Percentiles rank a stretch among this genome's conserved stretches.
Conservation (phyloP, 257 asterid genomes). For the Nicotiana obtusifolia region DNA sequence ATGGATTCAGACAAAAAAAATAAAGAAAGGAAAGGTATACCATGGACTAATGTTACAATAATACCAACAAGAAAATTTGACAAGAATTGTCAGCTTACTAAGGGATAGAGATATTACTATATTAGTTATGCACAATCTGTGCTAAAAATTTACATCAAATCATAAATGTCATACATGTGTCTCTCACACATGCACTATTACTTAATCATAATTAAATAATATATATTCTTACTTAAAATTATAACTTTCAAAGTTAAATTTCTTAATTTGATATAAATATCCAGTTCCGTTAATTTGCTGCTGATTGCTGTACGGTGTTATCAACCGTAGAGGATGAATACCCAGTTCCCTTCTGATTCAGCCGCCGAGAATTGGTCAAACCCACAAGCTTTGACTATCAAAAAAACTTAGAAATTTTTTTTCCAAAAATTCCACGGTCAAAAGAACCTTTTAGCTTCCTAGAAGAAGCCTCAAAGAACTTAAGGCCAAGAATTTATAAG, state of each 20-base stretch:
- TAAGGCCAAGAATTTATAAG: neutral
- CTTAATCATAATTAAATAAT: no score
- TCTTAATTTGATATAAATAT: neutral
- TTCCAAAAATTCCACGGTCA: slow-evolving; percentile 29
- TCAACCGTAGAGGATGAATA: slow-evolving; percentile 1
- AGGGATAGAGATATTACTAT: neutral
- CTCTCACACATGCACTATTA: no score
- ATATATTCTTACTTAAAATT: neutral
- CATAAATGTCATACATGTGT: no score
- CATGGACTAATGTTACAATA: neutral
- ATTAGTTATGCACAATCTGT: neutral
- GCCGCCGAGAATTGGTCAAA: slow-evolving; percentile 78
- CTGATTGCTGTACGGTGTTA: neutral
- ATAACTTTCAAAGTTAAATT: neutral
- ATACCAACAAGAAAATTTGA: neutral
- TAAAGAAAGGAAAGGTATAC: neutral
- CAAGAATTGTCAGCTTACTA: neutral
- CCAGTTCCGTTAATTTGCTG: no score
- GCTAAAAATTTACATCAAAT: neutral
- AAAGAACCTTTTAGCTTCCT: slow-evolving; percentile 24
- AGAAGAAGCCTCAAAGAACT: slow-evolving; percentile 9
- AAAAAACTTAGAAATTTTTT: neutral
- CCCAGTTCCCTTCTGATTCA: slow-evolving; percentile 22
- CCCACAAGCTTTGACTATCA: slow-evolving; percentile 41
- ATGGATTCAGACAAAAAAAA: neutral